These are phyloP conservation scores for Pezicula neosporulosa DNA, from an alignment of 2,329 filamentous ascomycete species.

Conservation along the genomic window DNA sequence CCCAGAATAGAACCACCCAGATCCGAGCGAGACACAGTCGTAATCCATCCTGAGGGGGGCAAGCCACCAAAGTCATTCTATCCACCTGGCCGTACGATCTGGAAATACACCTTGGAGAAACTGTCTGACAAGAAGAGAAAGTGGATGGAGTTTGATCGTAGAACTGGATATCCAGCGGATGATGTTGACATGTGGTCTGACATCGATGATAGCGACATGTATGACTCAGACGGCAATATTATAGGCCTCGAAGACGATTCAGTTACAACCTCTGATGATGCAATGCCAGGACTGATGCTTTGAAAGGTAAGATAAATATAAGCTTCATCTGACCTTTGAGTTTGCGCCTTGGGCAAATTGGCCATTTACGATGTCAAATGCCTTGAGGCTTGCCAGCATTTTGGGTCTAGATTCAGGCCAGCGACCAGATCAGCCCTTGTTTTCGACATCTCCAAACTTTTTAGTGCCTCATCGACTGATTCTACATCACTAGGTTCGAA, in stretches of 20 bases:
- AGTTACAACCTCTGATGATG: background rate
- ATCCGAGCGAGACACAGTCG: background rate
- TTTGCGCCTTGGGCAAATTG: no score
- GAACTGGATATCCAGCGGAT: slow-evolving; percentile 4
- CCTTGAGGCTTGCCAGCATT: no score
- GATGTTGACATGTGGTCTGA: slow-evolving; percentile 1
- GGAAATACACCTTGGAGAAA: slow-evolving; percentile 12
- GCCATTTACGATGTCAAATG: no score
- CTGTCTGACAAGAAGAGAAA: slow-evolving; percentile 5
- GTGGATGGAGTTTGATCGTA: slow-evolving; percentile 17
- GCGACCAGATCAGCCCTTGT: no score
- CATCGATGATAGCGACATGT: background rate
- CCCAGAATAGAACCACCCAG: slow-evolving; percentile 1
- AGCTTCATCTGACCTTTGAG: no score
- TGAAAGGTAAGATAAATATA: no score
- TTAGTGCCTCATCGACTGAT: no score
- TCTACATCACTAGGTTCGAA: no score
- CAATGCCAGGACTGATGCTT: background rate
- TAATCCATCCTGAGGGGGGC: slow-evolving; percentile 13
- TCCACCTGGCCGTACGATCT: slow-evolving; percentile 10
- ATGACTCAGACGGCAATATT: background rate
- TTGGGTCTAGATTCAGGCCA: no score
- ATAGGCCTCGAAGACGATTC: background rate
- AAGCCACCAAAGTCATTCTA: slow-evolving; percentile 11
- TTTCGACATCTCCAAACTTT: no score